Conservation (phyloP, 2,329 filamentous ascomycete genomes). For the Colletotrichum costaricense region DNA sequence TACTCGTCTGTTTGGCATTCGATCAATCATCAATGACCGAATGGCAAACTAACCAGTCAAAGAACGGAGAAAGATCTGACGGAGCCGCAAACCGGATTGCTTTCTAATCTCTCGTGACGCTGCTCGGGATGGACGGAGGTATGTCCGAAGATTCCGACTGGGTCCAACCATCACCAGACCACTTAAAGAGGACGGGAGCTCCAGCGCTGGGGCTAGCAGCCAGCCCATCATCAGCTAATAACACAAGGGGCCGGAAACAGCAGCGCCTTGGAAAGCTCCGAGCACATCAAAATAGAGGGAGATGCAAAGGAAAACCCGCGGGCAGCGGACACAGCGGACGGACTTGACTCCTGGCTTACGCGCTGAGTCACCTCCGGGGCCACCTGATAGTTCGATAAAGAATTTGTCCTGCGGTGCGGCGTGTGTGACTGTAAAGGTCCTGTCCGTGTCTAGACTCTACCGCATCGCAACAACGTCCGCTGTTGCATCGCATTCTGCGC, state of each 20-base stretch:
- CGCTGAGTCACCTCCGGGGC: background rate
- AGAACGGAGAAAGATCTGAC: constrained; percentile 17
- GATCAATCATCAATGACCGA: background rate
- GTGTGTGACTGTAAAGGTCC: background rate
- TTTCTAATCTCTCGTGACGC: constrained; percentile 24
- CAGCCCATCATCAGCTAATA: constrained; percentile 24
- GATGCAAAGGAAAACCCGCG: background rate
- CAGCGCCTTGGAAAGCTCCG: background rate
- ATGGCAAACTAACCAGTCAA: background rate
- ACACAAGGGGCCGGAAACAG: background rate
- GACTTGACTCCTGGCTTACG: background rate
- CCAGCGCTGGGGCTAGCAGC: constrained; percentile 4
- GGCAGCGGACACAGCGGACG: background rate
- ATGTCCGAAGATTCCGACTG: constrained; percentile 19
- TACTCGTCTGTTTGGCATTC: background rate
- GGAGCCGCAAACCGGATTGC: constrained; percentile 28
- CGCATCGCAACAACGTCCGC: background rate
- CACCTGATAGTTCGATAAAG: background rate
- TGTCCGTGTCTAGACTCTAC: background rate
- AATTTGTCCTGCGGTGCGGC: background rate
- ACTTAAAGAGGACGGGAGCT: background rate
- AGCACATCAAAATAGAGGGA: background rate
- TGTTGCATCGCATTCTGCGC: background rate
- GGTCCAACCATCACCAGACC: constrained; percentile 17
- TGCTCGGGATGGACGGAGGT: constrained; percentile 10